Percentiles rank a stretch among this genome's conserved stretches.
Evolutionary conservation across 768 basidiomycete genomes (phyloP).

Genomic region (Phlegmacium glaucopus): DNA sequence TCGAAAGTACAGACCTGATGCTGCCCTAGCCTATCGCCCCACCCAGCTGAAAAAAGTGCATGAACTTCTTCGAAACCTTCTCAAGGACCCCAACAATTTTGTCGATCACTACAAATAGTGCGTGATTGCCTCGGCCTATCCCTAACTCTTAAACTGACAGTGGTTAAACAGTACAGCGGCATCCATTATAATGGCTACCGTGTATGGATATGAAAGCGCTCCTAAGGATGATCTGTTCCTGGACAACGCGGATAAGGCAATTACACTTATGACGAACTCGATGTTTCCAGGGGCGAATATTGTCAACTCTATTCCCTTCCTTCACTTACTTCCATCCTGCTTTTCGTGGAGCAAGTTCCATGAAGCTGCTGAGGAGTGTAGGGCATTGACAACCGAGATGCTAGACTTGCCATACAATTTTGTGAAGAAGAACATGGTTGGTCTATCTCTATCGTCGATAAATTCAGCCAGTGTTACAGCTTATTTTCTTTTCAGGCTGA

Average conservation of each 20-base stretch:
- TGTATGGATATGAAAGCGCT: constrained; percentile 11
- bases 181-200: constrained; percentile 6
- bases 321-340: constrained; percentile 11
- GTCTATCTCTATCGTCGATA: background rate
- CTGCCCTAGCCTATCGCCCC: constrained; percentile 18
- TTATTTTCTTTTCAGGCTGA: constrained; percentile 1
- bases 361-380: background rate
- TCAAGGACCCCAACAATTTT: constrained; percentile 10
- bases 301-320: constrained; percentile 8
- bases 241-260: constrained; percentile 2
- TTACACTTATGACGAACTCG: background rate
- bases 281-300: constrained; percentile 8
- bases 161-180: constrained; percentile 4
- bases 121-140: background rate
- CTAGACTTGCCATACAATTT: constrained; percentile 4
- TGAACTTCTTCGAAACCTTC: constrained; percentile 25
- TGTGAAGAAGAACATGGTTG: constrained; percentile 5
- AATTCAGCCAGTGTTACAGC: background rate
- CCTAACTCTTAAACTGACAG: background rate
- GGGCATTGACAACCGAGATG: constrained; percentile 1
- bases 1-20: constrained; percentile 26
- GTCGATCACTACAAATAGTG: constrained; percentile 10
- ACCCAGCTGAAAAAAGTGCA: constrained; percentile 26
- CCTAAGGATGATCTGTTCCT: constrained; percentile 8
- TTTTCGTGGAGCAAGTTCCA: constrained; percentile 9